A percentile compares a stretch with the other conserved stretches of the same genome.
These are phyloP conservation scores for Rutstroemia sp. DNA, from an alignment of 2,329 filamentous ascomycete genomes.

Conservation along the genomic window DNA sequence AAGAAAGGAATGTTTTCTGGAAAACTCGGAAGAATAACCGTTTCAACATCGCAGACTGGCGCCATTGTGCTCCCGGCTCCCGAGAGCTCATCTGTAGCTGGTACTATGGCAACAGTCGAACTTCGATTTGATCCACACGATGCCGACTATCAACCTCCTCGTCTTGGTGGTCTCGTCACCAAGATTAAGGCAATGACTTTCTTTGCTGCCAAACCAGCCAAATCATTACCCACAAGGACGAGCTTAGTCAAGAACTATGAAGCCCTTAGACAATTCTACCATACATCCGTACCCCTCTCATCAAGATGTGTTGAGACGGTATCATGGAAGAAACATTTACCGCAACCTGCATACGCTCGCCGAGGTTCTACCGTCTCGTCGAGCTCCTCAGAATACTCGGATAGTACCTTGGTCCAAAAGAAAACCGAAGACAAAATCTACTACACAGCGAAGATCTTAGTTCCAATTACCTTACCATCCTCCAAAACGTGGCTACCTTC, in stretches of 20 bases:
- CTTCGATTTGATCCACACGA: conserved; percentile 28
- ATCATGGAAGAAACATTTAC: conserved; percentile 25
- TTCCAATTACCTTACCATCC: conserved; percentile 55
- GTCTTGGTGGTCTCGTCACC: conserved; percentile 25
- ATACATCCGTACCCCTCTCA: conserved; percentile 20
- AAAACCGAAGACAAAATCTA: conserved; percentile 12
- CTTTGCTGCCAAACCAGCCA: conserved; percentile 19
- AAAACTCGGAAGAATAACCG: conserved; percentile 28
- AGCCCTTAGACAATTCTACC: conserved; percentile 20
- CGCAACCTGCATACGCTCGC: conserved; percentile 16
- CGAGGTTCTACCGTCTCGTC: conserved; percentile 25
- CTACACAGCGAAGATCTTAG: conserved; percentile 55
- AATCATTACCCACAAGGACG: conserved; percentile 16
- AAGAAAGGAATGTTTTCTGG: conserved; percentile 30
- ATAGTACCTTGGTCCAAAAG: conserved; percentile 7
- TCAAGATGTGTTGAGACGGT: conserved; percentile 28
- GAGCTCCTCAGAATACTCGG: conserved; percentile 21
- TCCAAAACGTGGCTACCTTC: conserved; percentile 58
- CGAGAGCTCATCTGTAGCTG: conserved; percentile 10
- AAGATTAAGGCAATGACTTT: conserved; percentile 27
- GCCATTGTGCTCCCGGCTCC: conserved; percentile 26
- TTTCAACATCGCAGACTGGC: conserved; percentile 25
- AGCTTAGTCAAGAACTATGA: conserved; percentile 19
- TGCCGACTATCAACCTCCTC: conserved; percentile 21
- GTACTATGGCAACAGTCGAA: conserved; percentile 26